phyloP scores from a whole-genome alignment of 139 green algal genomes.

The Gonium pectorale region DNA sequence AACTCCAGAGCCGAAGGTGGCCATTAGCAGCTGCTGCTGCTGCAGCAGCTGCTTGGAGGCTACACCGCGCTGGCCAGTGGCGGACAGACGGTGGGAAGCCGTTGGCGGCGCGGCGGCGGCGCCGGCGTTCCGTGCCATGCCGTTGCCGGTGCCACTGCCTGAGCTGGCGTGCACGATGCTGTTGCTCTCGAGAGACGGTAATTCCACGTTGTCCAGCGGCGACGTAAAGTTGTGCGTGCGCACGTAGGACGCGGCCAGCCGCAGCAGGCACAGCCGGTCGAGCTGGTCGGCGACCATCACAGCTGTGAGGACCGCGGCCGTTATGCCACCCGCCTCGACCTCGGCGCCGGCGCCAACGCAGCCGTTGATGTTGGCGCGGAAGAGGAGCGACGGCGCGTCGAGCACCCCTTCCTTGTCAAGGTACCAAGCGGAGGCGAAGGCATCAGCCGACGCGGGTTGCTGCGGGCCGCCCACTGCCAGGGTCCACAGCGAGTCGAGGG shows the following conservation, averaged over 20 bases:
- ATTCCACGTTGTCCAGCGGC: slow-evolving; percentile 28
- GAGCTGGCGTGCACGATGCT: neutral
- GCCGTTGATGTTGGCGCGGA: neutral
- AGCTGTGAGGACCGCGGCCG: neutral
- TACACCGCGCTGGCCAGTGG: no score
- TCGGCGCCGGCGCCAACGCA: no score
- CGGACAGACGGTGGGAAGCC: no score
- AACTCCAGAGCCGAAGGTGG: no score
- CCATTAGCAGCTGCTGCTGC: neutral
- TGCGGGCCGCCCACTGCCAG: neutral
- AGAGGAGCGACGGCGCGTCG: neutral
- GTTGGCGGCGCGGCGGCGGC: no score
- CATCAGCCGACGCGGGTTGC: neutral
- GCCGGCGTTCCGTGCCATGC: neutral
- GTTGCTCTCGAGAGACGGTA: neutral
- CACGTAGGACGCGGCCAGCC: slow-evolving; percentile 23
- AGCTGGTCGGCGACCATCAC: neutral
- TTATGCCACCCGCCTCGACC: neutral
- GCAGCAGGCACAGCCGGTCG: slow-evolving; percentile 19
- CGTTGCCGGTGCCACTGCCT: neutral
- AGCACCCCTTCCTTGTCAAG: neutral
- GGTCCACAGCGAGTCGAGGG: slow-evolving; percentile 12
- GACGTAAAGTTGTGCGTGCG: slow-evolving; percentile 19
- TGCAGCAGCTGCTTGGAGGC: no score
- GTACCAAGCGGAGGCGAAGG: slow-evolving; percentile 34